Evolutionary conservation across 164 flowering plant genomes (phyloP).

Genomic region (Annona cherimola): DNA sequence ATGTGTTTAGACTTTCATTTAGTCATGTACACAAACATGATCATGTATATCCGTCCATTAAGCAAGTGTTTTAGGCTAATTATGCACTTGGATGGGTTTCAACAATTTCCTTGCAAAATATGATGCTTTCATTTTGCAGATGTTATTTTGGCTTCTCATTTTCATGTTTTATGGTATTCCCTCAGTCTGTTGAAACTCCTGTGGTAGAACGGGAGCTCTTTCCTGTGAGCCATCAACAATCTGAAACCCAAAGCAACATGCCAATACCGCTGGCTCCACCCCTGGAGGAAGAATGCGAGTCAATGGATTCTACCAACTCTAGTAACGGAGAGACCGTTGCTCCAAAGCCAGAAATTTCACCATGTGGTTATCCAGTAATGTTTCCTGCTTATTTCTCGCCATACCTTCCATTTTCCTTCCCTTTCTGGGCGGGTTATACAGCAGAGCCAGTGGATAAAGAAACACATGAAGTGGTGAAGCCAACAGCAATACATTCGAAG

Average conservation of each 20-base stretch:
- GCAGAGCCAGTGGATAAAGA: slow-evolving; percentile 35
- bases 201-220: slow-evolving; percentile 45
- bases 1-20: not conserved
- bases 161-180: slow-evolving; percentile 2
- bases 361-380: slow-evolving; percentile 45
- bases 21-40: not conserved
- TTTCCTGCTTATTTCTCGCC: slow-evolving; percentile 66
- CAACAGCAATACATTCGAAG: slow-evolving; percentile 77
- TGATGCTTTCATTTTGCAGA: not conserved
- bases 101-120: not conserved
- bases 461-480: slow-evolving; percentile 70
- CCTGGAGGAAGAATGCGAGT: slow-evolving; percentile 72
- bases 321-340: slow-evolving; percentile 38
- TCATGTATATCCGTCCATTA: not conserved
- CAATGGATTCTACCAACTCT: slow-evolving; percentile 79
- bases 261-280: slow-evolving; percentile 37
- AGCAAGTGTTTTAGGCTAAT: not conserved
- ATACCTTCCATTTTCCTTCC: slow-evolving; percentile 50
- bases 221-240: slow-evolving; percentile 29
- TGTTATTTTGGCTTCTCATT: not conserved
- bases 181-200: slow-evolving; percentile 46
- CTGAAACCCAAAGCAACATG: slow-evolving; percentile 35
- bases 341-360: slow-evolving; percentile 38
- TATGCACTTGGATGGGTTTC: not conserved
- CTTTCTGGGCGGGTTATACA: slow-evolving; percentile 43